phyloP scores from a whole-genome alignment of 352 stramenopile genomes.

The Pythium rishiriense region DNA sequence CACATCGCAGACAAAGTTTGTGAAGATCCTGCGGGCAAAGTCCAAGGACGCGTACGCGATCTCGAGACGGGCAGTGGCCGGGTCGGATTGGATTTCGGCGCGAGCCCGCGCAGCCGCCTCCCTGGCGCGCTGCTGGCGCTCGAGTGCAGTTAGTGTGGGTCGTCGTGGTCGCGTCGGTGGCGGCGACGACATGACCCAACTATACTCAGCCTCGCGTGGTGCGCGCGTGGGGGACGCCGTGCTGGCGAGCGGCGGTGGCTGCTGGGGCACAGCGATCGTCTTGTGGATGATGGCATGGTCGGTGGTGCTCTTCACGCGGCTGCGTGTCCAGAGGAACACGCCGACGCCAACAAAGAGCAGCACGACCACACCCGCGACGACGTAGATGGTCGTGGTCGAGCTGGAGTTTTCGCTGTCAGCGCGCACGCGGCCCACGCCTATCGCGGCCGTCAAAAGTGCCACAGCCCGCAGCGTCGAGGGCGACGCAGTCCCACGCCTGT shows the following conservation, averaged over 20 bases:
- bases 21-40: slow-evolving; percentile 82
- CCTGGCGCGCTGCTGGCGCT: slow-evolving; percentile 22
- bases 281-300: slow-evolving; percentile 14
- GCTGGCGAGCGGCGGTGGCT: not conserved
- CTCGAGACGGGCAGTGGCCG: slow-evolving; percentile 43
- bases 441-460: not conserved
- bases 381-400: slow-evolving; percentile 56
- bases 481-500: no score
- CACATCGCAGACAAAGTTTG: slow-evolving; percentile 82
- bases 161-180: slow-evolving; percentile 25
- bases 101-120: slow-evolving; percentile 57
- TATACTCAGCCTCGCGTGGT: not conserved
- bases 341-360: slow-evolving; percentile 48
- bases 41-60: slow-evolving; percentile 76
- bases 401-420: slow-evolving; percentile 27
- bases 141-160: slow-evolving; percentile 3
- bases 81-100: slow-evolving; percentile 68
- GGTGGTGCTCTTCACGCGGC: slow-evolving; percentile 23
- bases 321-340: slow-evolving; percentile 55
- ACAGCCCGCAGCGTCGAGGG: not conserved
- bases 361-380: slow-evolving; percentile 53
- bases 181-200: not conserved
- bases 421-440: slow-evolving; percentile 17
- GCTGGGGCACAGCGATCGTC: not conserved
- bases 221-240: not conserved